Conservation (phyloP, 768 basidiomycete genomes). For the Rhizopogon vesiculosus region DNA sequence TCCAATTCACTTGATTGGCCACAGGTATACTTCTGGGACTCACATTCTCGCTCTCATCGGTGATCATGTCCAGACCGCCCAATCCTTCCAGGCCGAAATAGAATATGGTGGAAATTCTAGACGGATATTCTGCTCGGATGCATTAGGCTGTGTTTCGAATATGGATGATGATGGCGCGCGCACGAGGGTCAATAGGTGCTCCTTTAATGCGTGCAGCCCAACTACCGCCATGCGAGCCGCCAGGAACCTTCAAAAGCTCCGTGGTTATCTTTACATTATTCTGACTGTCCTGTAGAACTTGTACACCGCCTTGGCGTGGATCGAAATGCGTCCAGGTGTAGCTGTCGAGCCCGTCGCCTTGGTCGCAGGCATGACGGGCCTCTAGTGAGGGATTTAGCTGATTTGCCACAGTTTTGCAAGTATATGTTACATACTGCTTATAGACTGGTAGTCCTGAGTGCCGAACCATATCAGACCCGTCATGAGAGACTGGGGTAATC, state of each 20-base stretch:
- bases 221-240: constrained; percentile 78
- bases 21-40: constrained; percentile 15
- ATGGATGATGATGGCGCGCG: not conserved
- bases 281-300: constrained; percentile 71
- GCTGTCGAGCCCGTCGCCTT: constrained; percentile 71
- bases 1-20: constrained; percentile 3
- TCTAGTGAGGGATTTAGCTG: constrained; percentile 33
- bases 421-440: constrained; percentile 45
- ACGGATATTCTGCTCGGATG: constrained; percentile 32
- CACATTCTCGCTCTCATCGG: constrained; percentile 71
- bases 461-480: constrained; percentile 95
- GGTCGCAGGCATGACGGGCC: constrained; percentile 84
- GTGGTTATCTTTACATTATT: constrained; percentile 88
- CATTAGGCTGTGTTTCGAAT: constrained; percentile 19
- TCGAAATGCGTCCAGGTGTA: constrained; percentile 92
- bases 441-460: constrained; percentile 75
- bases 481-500: constrained; percentile 84
- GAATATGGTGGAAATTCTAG: constrained; percentile 75
- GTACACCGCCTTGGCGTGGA: constrained; percentile 77
- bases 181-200: constrained; percentile 66
- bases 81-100: constrained; percentile 87
- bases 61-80: constrained; percentile 77
- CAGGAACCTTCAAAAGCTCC: constrained; percentile 81
- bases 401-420: not conserved
- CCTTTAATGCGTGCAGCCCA: constrained; percentile 87